These are phyloP conservation scores for Ceratocystis colombiana DNA, from an alignment of 2,329 filamentous ascomycete species.

Conservation along the genomic window DNA sequence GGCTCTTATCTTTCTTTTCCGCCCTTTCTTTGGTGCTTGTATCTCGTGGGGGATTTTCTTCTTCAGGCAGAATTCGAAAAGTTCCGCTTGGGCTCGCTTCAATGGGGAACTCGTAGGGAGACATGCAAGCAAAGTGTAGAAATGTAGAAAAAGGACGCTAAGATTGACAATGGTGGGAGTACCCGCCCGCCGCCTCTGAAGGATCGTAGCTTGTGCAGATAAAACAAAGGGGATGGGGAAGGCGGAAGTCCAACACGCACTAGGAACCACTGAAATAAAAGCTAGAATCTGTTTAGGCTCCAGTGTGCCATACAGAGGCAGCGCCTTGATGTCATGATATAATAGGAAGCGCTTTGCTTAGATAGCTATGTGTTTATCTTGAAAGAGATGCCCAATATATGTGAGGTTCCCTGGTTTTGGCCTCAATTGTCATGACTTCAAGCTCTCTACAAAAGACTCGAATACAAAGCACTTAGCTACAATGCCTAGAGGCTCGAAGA, in stretches of 20 bases:
- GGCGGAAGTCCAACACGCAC: background rate
- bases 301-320: too few relatives aligned
- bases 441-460: too few relatives aligned
- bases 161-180: constrained; percentile 4
- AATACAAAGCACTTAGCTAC: background rate
- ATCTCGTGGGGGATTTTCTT: background rate
- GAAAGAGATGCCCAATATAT: too few relatives aligned
- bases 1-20: background rate
- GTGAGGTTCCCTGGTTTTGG: too few relatives aligned
- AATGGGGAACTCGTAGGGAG: background rate
- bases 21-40: too few relatives aligned
- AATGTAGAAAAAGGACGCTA: background rate
- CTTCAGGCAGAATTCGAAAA: background rate
- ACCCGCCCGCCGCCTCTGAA: constrained; percentile 9
- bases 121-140: background rate
- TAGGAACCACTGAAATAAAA: background rate
- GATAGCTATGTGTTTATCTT: too few relatives aligned
- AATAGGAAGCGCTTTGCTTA: too few relatives aligned
- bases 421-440: too few relatives aligned
- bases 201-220: background rate
- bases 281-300: too few relatives aligned
- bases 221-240: background rate
- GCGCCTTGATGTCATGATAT: too few relatives aligned
- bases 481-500: background rate
- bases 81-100: background rate